Evolutionary conservation across 495 filamentous ascomycete species (phyloP).

Genomic region (Tuber brumale): DNA sequence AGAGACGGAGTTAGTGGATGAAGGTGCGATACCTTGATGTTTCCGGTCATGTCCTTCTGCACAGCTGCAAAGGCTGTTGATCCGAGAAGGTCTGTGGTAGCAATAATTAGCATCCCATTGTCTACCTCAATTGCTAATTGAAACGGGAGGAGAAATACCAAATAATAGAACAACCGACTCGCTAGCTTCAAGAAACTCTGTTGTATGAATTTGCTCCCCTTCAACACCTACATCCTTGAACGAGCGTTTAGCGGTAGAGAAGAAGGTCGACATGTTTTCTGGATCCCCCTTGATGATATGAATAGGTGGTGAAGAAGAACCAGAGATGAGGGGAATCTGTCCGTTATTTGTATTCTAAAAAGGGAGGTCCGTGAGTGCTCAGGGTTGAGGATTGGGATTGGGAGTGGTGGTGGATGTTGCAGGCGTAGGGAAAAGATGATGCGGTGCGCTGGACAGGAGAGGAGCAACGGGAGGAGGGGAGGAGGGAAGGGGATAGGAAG

Average conservation of each 20-base stretch:
- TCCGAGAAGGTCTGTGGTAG: conserved; percentile 64
- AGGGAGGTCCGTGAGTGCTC: background rate
- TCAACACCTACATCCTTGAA: conserved; percentile 77
- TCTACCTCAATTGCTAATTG: background rate
- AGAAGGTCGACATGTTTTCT: conserved; percentile 54
- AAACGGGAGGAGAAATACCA: conserved; percentile 49
- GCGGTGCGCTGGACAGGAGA: background rate
- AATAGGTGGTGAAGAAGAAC: background rate
- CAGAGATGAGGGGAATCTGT: background rate
- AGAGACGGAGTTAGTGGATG: background rate
- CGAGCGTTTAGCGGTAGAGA: conserved; percentile 72
- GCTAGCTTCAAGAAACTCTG: conserved; percentile 84
- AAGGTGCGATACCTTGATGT: conserved; percentile 65
- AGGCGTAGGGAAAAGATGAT: background rate
- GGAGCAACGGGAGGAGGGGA: background rate
- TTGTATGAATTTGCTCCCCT: conserved; percentile 64
- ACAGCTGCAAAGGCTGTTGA: conserved; percentile 76
- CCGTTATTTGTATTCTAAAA: background rate
- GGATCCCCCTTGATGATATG: background rate
- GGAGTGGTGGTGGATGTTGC: background rate
- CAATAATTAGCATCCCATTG: conserved; percentile 2
- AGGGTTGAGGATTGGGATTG: background rate
- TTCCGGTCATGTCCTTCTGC: conserved; percentile 83
- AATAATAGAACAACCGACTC: conserved; percentile 81
- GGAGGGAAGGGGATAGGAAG: background rate